Evolutionary conservation across 1,284 basidiomycete genomes (phyloP), one percentile per base, ranked within the genome.

Genomic region (Phylloporus sp.): DNA sequence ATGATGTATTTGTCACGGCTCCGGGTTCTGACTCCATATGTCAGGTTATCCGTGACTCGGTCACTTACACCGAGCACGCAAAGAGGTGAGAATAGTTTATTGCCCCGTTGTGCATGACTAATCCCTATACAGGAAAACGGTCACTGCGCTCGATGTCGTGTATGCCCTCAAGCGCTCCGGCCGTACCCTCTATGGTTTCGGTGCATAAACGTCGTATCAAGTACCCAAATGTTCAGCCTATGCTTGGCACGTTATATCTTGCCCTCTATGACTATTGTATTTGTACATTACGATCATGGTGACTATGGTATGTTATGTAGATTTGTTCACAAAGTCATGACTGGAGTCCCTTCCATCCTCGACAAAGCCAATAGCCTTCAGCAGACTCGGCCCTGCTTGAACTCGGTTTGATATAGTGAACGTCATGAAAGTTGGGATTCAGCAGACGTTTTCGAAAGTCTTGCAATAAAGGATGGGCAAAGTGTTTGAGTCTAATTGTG

Each of bases 31-130:
- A 73, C 56, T 94, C 84, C 91, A 91, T 55, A 92, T 94, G 92
- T 90, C 72, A 90, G 88, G 83, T 85, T 60, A 94, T 95, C 74
- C 89, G 91, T 80, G 94, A 96, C 85, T 94, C 94, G 64, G 94
- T 95, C 80, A 95, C 94, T 64, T 95, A 95, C 86, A 94, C 92
- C 67, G 94, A 95, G 81, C 94, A 95, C 82, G 93, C 94, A 75
- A 96, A 95, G 88, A 88, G 88, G 85, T 85, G 62, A 79, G 72
- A 25, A 27, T 41, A 15, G 37, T 4, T 47, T 1, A 49, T 49
- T 14, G n/a, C 4, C 5, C 1, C 63, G 29, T 35, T 70, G 63
- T 66, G 32, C 39, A 53, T 17, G 8, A 14, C 15, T 66, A 75
- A 32, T 25, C 5, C 23, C 3, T 20, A 27, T 4, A 14, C 63